These are phyloP conservation scores for Cyberlindnera suaveolens DNA, from an alignment of 805 yeast species.

Conservation along the genomic window DNA sequence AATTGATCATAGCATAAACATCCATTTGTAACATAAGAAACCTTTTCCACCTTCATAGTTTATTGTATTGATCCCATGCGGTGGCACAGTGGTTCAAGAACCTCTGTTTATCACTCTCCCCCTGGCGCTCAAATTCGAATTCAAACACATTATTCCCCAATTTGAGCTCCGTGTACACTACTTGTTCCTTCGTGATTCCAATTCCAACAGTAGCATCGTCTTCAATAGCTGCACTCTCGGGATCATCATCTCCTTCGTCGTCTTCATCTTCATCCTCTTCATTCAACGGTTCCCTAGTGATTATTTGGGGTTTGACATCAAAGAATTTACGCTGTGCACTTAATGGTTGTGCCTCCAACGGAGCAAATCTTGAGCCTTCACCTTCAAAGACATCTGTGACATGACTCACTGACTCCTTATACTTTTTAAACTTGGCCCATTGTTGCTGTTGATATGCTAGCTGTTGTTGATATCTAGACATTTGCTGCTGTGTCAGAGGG, in stretches of 20 bases:
- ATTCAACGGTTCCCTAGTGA: neutral
- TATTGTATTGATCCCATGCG: conserved; percentile 28
- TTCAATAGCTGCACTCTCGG: conserved; percentile 31
- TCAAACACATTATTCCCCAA: conserved; percentile 18
- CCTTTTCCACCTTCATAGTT: conserved; percentile 2
- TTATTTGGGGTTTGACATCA: conserved; percentile 17
- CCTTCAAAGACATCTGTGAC: conserved; percentile 47
- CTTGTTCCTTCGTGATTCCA: conserved; percentile 5
- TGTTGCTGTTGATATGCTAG: conserved; percentile 22
- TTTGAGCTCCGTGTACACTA: conserved; percentile 15
- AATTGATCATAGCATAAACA: neutral
- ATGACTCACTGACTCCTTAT: conserved; percentile 22
- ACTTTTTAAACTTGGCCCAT: conserved; percentile 22
- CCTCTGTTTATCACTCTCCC: conserved; percentile 20
- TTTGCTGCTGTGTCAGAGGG: conserved; percentile 20
- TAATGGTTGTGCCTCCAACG: conserved; percentile 44
- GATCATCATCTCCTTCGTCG: conserved; percentile 19
- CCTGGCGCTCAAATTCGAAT: conserved; percentile 17
- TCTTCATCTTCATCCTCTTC: conserved; percentile 6
- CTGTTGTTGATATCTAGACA: conserved; percentile 22
- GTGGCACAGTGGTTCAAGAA: conserved; percentile 29
- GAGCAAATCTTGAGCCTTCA: conserved; percentile 40
- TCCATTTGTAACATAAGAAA: no score
- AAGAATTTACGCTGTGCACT: conserved; percentile 41
- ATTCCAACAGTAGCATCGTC: conserved; percentile 26